These are phyloP conservation scores for Chlorophyllum brunneum DNA, from an alignment of 768 basidiomycete genomes.

Conservation along the genomic window DNA sequence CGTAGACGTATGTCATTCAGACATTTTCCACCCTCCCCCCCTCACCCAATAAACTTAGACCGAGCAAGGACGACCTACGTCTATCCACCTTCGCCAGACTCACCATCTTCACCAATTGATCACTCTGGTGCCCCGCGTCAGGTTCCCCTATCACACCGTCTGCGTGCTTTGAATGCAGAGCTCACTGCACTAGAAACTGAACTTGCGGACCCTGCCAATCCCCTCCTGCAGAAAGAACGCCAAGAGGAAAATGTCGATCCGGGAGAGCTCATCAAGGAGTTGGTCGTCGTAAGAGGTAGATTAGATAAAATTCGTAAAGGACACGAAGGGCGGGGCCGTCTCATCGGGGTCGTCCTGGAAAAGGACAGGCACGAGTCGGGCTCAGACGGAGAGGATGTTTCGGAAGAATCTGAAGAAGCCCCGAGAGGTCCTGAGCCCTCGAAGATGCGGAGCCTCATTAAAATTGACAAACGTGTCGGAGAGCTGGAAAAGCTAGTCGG, in stretches of 20 bases:
- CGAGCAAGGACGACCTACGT: slow-evolving; percentile 56
- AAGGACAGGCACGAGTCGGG: slow-evolving; percentile 23
- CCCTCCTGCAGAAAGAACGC: slow-evolving; percentile 53
- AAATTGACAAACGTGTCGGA: slow-evolving; percentile 81
- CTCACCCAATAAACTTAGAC: slow-evolving; percentile 25
- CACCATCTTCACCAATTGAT: slow-evolving; percentile 38
- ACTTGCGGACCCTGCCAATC: slow-evolving; percentile 77
- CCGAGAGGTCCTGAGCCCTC: slow-evolving; percentile 23
- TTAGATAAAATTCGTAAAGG: slow-evolving; percentile 64
- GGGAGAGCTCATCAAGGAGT: slow-evolving; percentile 69
- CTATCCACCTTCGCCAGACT: slow-evolving; percentile 66
- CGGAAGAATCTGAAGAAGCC: background rate
- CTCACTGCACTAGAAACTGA: slow-evolving; percentile 77
- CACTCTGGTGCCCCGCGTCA: slow-evolving; percentile 29
- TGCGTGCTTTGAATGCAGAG: slow-evolving; percentile 72
- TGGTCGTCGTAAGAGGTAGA: slow-evolving; percentile 70
- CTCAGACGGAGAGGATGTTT: slow-evolving; percentile 12
- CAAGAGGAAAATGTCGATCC: slow-evolving; percentile 64
- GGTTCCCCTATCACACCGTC: slow-evolving; percentile 51
- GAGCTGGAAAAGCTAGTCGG: slow-evolving; percentile 83
- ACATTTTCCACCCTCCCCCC: background rate
- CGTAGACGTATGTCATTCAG: slow-evolving; percentile 45
- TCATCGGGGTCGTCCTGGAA: slow-evolving; percentile 56
- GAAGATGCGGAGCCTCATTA: slow-evolving; percentile 51
- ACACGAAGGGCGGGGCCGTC: slow-evolving; percentile 59